Conservation (phyloP, 768 basidiomycete species). For the Termitomyces sp. region DNA sequence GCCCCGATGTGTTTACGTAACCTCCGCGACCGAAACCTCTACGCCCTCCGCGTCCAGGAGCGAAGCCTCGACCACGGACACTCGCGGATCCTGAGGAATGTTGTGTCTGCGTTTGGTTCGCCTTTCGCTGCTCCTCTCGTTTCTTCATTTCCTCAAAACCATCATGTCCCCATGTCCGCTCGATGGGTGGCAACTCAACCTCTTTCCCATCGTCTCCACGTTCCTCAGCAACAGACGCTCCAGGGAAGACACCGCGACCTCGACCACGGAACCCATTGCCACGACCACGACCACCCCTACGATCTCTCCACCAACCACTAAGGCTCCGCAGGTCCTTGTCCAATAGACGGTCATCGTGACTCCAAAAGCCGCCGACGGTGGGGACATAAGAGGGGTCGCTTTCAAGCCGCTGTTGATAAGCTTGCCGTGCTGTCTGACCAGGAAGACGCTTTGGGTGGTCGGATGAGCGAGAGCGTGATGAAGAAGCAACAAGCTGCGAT, state of each 20-base stretch:
- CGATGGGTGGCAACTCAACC: constrained; percentile 48
- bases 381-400: constrained; percentile 87
- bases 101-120: constrained; percentile 23
- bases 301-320: constrained; percentile 85
- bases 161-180: constrained; percentile 78
- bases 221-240: constrained; percentile 7
- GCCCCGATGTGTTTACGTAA: constrained; percentile 25
- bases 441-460: constrained; percentile 28
- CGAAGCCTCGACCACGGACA: constrained; percentile 38
- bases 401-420: constrained; percentile 79
- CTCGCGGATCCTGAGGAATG: constrained; percentile 28
- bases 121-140: constrained; percentile 55
- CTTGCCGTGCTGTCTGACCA: constrained; percentile 71
- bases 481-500: constrained; percentile 31
- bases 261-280: constrained; percentile 59
- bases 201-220: constrained; percentile 11
- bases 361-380: constrained; percentile 90
- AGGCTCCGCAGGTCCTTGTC: constrained; percentile 78
- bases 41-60: constrained; percentile 44
- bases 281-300: constrained; percentile 67
- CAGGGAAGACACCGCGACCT: constrained; percentile 44
- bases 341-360: constrained; percentile 86
- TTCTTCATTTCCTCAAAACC: constrained; percentile 85
- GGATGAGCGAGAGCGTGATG: constrained; percentile 27
- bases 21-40: constrained; percentile 40